Evolutionary conservation across 1,284 basidiomycete genomes (phyloP).

Genomic region (Apiotrichum domesticum): DNA sequence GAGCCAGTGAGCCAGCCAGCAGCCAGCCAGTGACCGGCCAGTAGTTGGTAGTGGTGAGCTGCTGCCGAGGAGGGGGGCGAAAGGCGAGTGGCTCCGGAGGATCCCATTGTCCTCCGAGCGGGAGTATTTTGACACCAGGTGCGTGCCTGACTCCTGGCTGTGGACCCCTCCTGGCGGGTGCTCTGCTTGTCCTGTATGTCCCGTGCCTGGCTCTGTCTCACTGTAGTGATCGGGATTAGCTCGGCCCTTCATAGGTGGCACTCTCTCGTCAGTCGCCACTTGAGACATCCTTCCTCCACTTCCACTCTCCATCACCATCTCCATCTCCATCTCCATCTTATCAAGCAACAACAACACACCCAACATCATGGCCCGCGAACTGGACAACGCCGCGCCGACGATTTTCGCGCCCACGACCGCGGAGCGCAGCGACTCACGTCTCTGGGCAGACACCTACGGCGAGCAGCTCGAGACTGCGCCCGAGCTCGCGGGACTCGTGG

Average conservation of each 20-base stretch:
- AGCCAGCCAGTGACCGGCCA: background rate
- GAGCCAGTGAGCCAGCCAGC: background rate
- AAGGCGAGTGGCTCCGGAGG: background rate
- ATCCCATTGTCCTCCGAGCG: background rate
- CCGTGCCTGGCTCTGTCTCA: too few species aligned
- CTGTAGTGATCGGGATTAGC: background rate
- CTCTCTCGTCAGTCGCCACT: background rate
- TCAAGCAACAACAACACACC: background rate
- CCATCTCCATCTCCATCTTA: background rate
- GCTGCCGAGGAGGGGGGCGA: background rate
- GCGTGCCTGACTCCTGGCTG: too few species aligned
- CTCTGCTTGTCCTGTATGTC: too few species aligned
- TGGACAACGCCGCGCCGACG: conserved; percentile 43
- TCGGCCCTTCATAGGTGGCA: background rate
- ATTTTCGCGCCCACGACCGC: conserved; percentile 32
- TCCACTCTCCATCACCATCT: background rate
- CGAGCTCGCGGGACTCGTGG: background rate
- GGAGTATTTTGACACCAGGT: background rate
- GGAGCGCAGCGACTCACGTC: conserved; percentile 10
- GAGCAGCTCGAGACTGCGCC: background rate
- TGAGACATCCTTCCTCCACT: background rate
- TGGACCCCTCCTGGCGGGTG: too few species aligned
- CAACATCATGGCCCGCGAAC: conserved; percentile 29
- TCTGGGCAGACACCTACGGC: conserved; percentile 17
- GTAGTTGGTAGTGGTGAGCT: background rate